phyloP scores from a whole-genome alignment of 2,329 filamentous ascomycete genomes.

The Waltergamsia citrina region DNA sequence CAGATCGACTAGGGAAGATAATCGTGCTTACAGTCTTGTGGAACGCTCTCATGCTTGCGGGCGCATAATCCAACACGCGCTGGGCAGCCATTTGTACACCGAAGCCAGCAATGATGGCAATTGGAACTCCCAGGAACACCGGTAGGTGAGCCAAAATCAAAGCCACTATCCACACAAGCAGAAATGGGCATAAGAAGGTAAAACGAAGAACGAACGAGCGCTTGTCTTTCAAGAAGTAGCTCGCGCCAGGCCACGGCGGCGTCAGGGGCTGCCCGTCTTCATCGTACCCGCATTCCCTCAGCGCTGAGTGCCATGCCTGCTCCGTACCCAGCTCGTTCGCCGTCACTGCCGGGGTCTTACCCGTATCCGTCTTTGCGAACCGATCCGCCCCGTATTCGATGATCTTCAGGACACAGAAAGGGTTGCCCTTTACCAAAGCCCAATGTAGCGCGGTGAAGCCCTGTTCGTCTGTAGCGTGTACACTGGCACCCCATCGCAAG shows the following conservation, averaged over 20 bases:
- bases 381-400: constrained; percentile 93
- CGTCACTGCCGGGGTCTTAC: constrained; percentile 81
- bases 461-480: constrained; percentile 82
- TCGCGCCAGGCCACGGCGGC: constrained; percentile 63
- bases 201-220: constrained; percentile 73
- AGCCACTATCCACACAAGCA: constrained; percentile 62
- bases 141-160: constrained; percentile 65
- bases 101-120: constrained; percentile 57
- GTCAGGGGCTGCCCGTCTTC: constrained; percentile 63
- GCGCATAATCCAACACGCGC: constrained; percentile 72
- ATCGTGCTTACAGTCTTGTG: constrained; percentile 73
- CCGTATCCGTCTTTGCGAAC: constrained; percentile 79
- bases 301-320: constrained; percentile 70
- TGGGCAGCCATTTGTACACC: constrained; percentile 69
- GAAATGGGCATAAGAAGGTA: constrained; percentile 81
- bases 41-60: constrained; percentile 78
- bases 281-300: constrained; percentile 78
- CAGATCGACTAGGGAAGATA: no score
- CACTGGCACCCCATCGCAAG: constrained; percentile 88
- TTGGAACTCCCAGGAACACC: constrained; percentile 66
- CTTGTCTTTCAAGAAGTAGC: constrained; percentile 66
- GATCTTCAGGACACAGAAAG: constrained; percentile 83
- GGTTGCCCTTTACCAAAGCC: constrained; percentile 89
- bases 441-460: constrained; percentile 94
- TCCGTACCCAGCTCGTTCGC: constrained; percentile 85